These are phyloP conservation scores for Trametes sp. DNA, from an alignment of 1,284 basidiomycete genomes.

Conservation along the genomic window DNA sequence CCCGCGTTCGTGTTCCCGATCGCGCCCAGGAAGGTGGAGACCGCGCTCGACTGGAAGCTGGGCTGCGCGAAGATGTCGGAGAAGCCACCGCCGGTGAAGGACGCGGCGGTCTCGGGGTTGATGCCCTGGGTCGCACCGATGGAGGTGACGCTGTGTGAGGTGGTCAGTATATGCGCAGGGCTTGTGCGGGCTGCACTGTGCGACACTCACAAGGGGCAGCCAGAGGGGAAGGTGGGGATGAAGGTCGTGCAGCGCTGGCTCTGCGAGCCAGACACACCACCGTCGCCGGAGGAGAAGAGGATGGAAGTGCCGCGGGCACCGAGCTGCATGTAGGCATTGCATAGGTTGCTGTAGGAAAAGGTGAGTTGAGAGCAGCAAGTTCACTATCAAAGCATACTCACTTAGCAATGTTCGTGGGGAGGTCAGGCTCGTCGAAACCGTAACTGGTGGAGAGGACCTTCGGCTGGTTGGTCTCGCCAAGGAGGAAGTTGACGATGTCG, in stretches of 20 bases:
- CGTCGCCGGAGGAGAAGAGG: conserved; percentile 73
- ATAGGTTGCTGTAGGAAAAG: conserved; percentile 44
- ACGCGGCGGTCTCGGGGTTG: conserved; percentile 57
- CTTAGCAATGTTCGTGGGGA: conserved; percentile 54
- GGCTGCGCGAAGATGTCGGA: conserved; percentile 53
- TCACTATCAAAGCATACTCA: conserved; percentile 43
- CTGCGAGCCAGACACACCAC: conserved; percentile 69
- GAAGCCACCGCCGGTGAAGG: conserved; percentile 56
- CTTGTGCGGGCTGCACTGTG: not conserved
- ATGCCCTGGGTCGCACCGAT: conserved; percentile 63
- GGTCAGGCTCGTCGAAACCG: conserved; percentile 32
- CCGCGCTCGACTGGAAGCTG: conserved; percentile 48
- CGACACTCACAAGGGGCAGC: conserved; percentile 59
- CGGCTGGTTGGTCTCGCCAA: conserved; percentile 48
- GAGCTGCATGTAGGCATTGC: conserved; percentile 67
- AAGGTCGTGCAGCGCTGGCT: conserved; percentile 59
- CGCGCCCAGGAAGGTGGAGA: conserved; percentile 43
- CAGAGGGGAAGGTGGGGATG: conserved; percentile 74
- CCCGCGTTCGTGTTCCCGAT: conserved; percentile 42
- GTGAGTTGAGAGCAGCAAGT: conserved; percentile 39
- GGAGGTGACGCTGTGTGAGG: conserved; percentile 59
- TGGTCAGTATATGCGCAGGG: not conserved
- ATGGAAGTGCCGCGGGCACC: conserved; percentile 67
- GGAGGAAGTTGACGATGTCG: conserved; percentile 34
- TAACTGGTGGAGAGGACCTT: conserved; percentile 56